These are phyloP conservation scores for Quercus ilex DNA, from an alignment of 306 rosid species.

Conservation along the genomic window DNA sequence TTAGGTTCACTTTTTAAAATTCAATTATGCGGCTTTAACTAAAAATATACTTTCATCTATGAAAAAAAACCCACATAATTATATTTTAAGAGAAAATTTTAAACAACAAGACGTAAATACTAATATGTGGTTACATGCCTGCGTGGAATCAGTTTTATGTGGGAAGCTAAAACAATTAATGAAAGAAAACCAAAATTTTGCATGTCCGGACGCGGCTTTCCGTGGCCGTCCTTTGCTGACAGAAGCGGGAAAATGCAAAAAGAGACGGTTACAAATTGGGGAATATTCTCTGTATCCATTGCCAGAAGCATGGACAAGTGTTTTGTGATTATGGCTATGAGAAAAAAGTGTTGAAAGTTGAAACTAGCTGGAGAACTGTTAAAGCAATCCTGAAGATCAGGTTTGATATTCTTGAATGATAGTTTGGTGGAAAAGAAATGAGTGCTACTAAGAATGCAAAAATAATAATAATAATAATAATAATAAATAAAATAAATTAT, in stretches of 20 bases:
- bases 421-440: no score
- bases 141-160: background rate
- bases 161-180: constrained; percentile 13
- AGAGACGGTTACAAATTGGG: constrained; percentile 19
- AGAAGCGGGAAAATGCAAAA: background rate
- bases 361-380: background rate
- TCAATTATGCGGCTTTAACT: rapidly evolving
- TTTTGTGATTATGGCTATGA: constrained; percentile 5
- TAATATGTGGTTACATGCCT: background rate
- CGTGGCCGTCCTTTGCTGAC: constrained; percentile 8
- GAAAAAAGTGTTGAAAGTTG: background rate
- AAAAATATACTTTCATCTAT: no score
- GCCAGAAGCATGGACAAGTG: constrained; percentile 16
- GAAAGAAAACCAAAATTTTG: background rate
- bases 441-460: no score
- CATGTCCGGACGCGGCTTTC: constrained; percentile 8
- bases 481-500: no score
- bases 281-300: constrained; percentile 35
- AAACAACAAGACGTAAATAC: no score
- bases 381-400: no score
- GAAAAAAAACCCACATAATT: no score
- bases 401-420: no score
- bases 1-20: no score
- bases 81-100: no score
- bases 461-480: no score